Percentiles rank a stretch among this genome's conserved stretches.
Evolutionary conservation across 441 rosid genomes (phyloP).

Genomic region (Rhodomyrtus psidioides): DNA sequence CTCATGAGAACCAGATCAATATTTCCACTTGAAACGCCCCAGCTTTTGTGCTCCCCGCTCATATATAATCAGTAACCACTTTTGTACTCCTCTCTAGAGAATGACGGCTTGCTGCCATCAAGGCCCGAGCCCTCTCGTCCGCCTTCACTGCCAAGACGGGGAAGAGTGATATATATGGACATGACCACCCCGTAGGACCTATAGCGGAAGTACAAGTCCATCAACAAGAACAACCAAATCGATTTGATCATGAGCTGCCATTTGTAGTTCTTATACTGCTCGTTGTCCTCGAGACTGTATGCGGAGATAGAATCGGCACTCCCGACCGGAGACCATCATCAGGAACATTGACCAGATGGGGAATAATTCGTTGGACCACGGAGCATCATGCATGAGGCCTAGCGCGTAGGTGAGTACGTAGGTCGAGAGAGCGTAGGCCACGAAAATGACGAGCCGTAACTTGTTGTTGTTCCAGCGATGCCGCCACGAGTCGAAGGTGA

Average conservation of each 20-base stretch:
- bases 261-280: too few relatives aligned
- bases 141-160: too few relatives aligned
- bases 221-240: too few relatives aligned
- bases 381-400: not conserved
- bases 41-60: fast-evolving
- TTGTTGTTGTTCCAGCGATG: fast-evolving
- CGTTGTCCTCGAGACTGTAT: not conserved
- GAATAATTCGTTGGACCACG: fast-evolving
- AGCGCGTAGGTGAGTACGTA: not conserved
- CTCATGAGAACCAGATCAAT: not conserved
- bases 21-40: not conserved
- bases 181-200: too few relatives aligned
- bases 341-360: not conserved
- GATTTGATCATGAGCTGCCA: too few relatives aligned
- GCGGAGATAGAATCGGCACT: not conserved
- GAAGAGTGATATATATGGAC: too few relatives aligned
- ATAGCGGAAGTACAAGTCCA: too few relatives aligned
- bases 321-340: not conserved
- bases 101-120: not conserved
- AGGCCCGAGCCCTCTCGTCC: not conserved
- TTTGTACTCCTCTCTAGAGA: not conserved
- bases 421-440: not conserved
- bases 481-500: not conserved
- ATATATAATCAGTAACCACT: not conserved
- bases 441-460: not conserved